These are phyloP conservation scores for Candida michaelii DNA, from an alignment of 805 yeast species.

Conservation along the genomic window DNA sequence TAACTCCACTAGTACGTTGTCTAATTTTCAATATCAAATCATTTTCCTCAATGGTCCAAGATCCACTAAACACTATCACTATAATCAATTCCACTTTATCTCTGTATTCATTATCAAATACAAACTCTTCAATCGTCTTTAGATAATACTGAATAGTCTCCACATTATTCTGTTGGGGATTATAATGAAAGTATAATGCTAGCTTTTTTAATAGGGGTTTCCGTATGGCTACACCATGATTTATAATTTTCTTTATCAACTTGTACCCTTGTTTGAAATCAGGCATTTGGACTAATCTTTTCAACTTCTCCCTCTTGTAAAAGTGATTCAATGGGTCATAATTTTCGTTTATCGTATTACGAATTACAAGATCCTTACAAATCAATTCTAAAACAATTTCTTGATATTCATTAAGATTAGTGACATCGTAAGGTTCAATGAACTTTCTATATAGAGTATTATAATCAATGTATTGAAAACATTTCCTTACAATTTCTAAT, in stretches of 20 bases:
- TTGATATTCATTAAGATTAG: neutral
- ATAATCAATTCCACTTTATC: constrained; percentile 4
- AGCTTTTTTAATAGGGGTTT: constrained; percentile 10
- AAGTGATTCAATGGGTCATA: constrained; percentile 8
- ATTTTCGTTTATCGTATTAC: neutral
- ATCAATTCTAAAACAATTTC: neutral
- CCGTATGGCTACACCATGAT: constrained; percentile 8
- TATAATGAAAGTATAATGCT: constrained; percentile 3
- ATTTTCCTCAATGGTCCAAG: neutral
- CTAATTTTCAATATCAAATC: constrained; percentile 4
- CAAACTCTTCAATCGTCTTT: constrained; percentile 16
- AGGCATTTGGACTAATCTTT: constrained; percentile 3
- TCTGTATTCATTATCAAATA: constrained; percentile 17
- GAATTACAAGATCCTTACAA: constrained; percentile 2
- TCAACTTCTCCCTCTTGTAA: neutral
- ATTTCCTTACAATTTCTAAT: neutral
- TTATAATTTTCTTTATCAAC: constrained; percentile 11
- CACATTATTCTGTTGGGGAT: neutral
- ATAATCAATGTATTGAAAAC: neutral
- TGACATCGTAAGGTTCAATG: neutral
- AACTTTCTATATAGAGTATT: neutral
- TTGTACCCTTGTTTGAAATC: constrained; percentile 12
- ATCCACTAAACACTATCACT: neutral
- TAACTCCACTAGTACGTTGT: constrained; percentile 13
- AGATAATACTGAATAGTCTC: constrained; percentile 9